Percentiles rank a stretch among this genome's conserved stretches.
Conservation (phyloP, 2,329 filamentous ascomycete genomes). For the Helotiales sp. region DNA sequence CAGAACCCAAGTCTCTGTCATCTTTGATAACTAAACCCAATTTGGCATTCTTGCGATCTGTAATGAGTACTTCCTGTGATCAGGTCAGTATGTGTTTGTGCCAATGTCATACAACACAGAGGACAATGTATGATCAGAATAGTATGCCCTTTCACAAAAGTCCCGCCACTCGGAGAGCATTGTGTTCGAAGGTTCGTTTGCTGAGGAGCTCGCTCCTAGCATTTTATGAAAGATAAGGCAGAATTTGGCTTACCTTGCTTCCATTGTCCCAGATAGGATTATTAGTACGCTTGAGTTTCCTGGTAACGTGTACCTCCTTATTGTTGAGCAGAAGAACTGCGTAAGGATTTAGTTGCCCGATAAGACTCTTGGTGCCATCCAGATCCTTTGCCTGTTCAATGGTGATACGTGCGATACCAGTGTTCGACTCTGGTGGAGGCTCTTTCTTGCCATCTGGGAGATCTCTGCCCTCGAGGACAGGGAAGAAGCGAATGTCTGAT, state of each 20-base stretch:
- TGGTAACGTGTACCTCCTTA: constrained; percentile 84
- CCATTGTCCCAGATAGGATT: constrained; percentile 95
- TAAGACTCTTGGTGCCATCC: constrained; percentile 86
- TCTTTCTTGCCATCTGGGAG: constrained; percentile 75
- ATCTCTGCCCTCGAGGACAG: constrained; percentile 73
- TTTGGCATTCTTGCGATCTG: constrained; percentile 86
- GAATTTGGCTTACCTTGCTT: too few relatives aligned
- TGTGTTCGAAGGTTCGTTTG: too few relatives aligned
- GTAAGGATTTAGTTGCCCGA: constrained; percentile 90
- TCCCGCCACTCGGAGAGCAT: too few relatives aligned
- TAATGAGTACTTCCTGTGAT: constrained; percentile 96
- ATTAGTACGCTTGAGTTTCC: constrained; percentile 95
- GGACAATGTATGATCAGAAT: too few relatives aligned
- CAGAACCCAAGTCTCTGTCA: constrained; percentile 79
- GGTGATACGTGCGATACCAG: constrained; percentile 90
- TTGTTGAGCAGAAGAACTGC: constrained; percentile 86
- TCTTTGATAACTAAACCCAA: constrained; percentile 94
- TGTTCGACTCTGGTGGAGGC: constrained; percentile 84
- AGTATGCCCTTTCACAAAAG: too few relatives aligned
- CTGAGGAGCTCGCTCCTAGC: too few relatives aligned
- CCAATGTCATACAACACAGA: too few relatives aligned
- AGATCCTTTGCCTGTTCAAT: constrained; percentile 96
- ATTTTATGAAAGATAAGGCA: too few relatives aligned
- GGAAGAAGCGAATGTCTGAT: constrained; percentile 91
- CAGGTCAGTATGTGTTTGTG: too few relatives aligned